Evolutionary conservation across 108 stramenopile species (phyloP), one percentile per base, ranked within the genome.

Genomic region (Conticribra guillardii): DNA sequence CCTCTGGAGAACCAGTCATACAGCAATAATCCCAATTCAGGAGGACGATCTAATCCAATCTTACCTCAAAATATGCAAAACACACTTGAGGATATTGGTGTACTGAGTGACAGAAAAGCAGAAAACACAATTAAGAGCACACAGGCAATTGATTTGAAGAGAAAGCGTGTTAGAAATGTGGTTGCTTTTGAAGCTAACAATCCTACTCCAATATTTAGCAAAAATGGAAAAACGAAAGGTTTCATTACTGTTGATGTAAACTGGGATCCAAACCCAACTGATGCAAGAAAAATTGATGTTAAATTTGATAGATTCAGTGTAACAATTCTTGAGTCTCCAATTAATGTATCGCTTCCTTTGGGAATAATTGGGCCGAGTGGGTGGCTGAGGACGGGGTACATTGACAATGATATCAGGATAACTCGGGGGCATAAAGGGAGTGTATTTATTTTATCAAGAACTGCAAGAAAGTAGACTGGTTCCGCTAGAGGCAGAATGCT

Each of bases 1-100:
- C 92, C 92, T 21, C 47, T 93, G 15, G 92, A 93, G 74, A 90
- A 93, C 68, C 92, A 93, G 78, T 81, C 87, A 23, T 93, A 93
- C 74, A 85, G 83, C 74, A 90, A 89, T 67, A 90, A 90, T 68
- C 86, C 88, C 16, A n/a, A 31, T 48, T 8, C 28, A 24, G 23
- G 18, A 8, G 84, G 87, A 41, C 60, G 89, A 57, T 76, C 85
- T 28, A 89, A 90, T 69, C 92, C 92, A 26, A 50, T 93, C 19
- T 49, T 86, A 18, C 87, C 88, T 33, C 79, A 81, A 51, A 60
- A 62, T 28, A 64, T 90, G 7, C 89, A 93, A 67, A 82, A 93
- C 60, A 59, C 60, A 9, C 62, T 93, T 44, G 92, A 93, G 67
- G 65, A 71, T 4, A 73, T 87, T 54, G 92, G 92, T 46, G 27